Conservation (phyloP, 2,329 filamentous ascomycete species). For the Diaporthe vaccinii region DNA sequence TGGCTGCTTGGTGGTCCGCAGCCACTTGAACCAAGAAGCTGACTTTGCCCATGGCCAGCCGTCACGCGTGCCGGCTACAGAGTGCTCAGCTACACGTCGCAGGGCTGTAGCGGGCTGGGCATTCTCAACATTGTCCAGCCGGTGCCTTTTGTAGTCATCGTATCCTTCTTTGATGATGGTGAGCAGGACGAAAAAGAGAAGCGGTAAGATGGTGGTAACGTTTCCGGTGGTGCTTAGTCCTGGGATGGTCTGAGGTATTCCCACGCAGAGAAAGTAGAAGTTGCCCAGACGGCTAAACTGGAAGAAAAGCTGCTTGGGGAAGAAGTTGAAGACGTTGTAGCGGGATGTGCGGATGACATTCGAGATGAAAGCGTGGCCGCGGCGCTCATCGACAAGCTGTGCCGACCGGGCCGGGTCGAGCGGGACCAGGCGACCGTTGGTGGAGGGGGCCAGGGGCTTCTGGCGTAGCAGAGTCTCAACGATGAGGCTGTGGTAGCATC, state of each 20-base stretch:
- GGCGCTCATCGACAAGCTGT: slow-evolving; percentile 63
- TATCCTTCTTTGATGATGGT: slow-evolving; percentile 90
- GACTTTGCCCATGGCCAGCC: neutral
- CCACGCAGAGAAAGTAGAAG: slow-evolving; percentile 88
- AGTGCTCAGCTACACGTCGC: slow-evolving; percentile 63
- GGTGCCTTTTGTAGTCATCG: slow-evolving; percentile 84
- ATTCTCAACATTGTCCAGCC: slow-evolving; percentile 87
- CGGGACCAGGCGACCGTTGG: slow-evolving; percentile 47
- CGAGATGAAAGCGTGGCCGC: slow-evolving; percentile 63
- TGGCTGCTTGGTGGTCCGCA: neutral
- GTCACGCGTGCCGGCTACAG: slow-evolving; percentile 67
- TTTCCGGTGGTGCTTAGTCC: slow-evolving; percentile 82
- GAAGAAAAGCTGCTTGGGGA: slow-evolving; percentile 86
- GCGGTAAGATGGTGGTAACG: slow-evolving; percentile 80
- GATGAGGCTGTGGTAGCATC: slow-evolving; percentile 33
- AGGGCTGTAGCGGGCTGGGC: slow-evolving; percentile 63
- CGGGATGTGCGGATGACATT: slow-evolving; percentile 84
- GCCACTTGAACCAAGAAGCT: neutral
- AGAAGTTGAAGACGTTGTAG: slow-evolving; percentile 86
- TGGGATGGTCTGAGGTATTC: slow-evolving; percentile 86
- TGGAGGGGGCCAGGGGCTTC: slow-evolving; percentile 44
- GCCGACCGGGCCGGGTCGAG: slow-evolving; percentile 41
- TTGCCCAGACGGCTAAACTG: slow-evolving; percentile 91
- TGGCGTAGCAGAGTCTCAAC: slow-evolving; percentile 43
- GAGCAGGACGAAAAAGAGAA: slow-evolving; percentile 81